Percentiles rank a stretch among this genome's conserved stretches.
phyloP scores from a whole-genome alignment of 495 filamentous ascomycete genomes.

The Talaromyces proteolyticus region DNA sequence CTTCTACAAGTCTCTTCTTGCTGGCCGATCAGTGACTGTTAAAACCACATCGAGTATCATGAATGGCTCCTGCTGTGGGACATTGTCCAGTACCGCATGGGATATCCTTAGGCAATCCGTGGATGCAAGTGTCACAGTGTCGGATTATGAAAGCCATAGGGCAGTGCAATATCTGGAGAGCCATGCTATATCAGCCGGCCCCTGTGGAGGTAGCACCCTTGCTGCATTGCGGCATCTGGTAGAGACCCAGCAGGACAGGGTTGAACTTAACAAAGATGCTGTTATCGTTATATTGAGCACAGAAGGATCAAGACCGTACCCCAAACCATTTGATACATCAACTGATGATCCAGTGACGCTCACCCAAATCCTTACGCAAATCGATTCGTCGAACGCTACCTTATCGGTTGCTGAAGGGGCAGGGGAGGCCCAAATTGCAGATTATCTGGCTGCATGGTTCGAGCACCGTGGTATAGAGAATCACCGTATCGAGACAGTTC shows the following conservation, averaged over 20 bases:
- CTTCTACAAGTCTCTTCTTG: constrained; percentile 43
- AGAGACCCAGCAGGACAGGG: constrained; percentile 12
- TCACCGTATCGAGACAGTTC: constrained; percentile 32
- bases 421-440: constrained; percentile 34
- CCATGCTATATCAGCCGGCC: constrained; percentile 46
- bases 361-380: constrained; percentile 31
- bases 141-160: constrained; percentile 47
- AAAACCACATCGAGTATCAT: constrained; percentile 54
- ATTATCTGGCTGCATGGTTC: constrained; percentile 37
- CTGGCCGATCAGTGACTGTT: constrained; percentile 35
- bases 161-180: constrained; percentile 43
- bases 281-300: constrained; percentile 51
- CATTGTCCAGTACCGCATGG: constrained; percentile 58
- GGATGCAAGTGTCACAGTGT: constrained; percentile 52
- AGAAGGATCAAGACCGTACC: constrained; percentile 38
- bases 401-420: constrained; percentile 27
- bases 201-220: constrained; percentile 58
- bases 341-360: constrained; percentile 27
- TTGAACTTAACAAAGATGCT: constrained; percentile 33
- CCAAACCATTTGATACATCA: constrained; percentile 22
- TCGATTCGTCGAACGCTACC: constrained; percentile 39
- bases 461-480: constrained; percentile 38
- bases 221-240: constrained; percentile 47
- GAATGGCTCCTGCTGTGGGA: constrained; percentile 64
- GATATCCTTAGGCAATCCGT: constrained; percentile 45